Base-by-base conservation (phyloP, 2,329 filamentous ascomycete genomes). In the Monosporascus sp. region DNA sequence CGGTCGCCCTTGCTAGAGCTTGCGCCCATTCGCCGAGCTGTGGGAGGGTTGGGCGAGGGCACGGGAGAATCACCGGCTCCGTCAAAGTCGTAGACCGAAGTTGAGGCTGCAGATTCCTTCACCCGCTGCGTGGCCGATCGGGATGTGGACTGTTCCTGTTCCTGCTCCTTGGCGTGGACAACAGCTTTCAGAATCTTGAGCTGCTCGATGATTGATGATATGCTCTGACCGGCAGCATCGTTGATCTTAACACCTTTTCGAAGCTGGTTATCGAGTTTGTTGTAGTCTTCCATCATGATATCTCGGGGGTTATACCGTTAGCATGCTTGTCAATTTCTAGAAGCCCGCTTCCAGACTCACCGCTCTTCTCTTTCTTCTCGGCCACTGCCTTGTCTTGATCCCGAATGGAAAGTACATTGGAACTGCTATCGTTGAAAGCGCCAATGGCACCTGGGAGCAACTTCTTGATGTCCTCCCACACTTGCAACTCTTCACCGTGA, bases 11-110 rank as follows among this genome's bases (percentile, higher is more conserved):
- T 70, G 24, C 62, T 62, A 46, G 42, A 46, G 25, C 61, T 61
- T 37, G 63, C 69, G 39, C 65, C 65, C 34, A 71, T 64, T 48
- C 72, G 73, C 15, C 70, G 64, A 5, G 68, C 60, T 25, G 69
- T 64, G 27, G 64, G 64, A 8, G 67, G 67, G 37, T 70, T 68
- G 7, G 71, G 72, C 4, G 72, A 73, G 5, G 71, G 72, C 2
- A 72, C 69, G 2, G 73, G 69, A 5, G 74, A 75, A 53, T 77
- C 74, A 36, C 66, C 71, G 2, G 65, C 67, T 5, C 67, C 70
- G 47, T 75, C 72, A 54, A 76, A 75, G 39, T 75, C 74, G 61
- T 76, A 76, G 0, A 74, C 62, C 4, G 68, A 69, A 5, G 65
- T 62, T 22, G 56, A 57, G 9, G 60, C 57, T 1, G 57, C 61